Evolutionary conservation across 139 green algal species (phyloP), one percentile per base, ranked within the genome.

Genomic region (Asterochloris sp.): DNA sequence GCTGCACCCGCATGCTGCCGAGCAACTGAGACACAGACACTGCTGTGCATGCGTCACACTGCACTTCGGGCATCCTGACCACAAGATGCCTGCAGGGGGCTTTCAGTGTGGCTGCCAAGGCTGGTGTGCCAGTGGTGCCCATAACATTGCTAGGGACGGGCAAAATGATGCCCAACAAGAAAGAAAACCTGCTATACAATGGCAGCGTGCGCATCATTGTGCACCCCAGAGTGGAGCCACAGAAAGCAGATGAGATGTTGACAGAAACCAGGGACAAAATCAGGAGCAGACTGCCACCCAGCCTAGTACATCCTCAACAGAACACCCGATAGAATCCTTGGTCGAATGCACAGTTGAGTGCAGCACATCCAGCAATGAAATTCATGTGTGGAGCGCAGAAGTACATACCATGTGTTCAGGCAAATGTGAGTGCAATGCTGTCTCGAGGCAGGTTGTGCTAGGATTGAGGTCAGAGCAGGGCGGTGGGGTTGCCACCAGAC

Each of bases 41-140:
- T 6, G 38, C 38, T 54, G 38, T 54, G 38, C 38, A 54, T 10
- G 38, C 38, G 6, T 54, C 38, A 54, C 38, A 54, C 38, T 54
- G 38, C 38, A 10, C 6, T 54, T 6, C 2, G 38, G 6, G 38
- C 6, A 6, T 54, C 38, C 38, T 54, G 38, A 54, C 38, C 6
- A 61, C 19, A 6, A 77, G 23, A 16, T 4, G 14, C 63, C 11
- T 83, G 85, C 92, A 94, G 90, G 95, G 97, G 13, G 97, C 96
- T 16, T 99, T 99, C 92, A 95, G 85, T 23, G 89, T 99, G 63
- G 97, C 96, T 0, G 92, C 91, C 63, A 98, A 98, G 90, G 91
- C 94, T 61, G 91, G 92, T 12, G 92, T 94, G 26, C 92, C 92
- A 12, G 89, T 97, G n/a, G 89, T 96, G 78, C 96, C 96, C 64